Base-by-base conservation (phyloP, 176 grass and related monocot species). In the Bothriochloa decipiens region DNA sequence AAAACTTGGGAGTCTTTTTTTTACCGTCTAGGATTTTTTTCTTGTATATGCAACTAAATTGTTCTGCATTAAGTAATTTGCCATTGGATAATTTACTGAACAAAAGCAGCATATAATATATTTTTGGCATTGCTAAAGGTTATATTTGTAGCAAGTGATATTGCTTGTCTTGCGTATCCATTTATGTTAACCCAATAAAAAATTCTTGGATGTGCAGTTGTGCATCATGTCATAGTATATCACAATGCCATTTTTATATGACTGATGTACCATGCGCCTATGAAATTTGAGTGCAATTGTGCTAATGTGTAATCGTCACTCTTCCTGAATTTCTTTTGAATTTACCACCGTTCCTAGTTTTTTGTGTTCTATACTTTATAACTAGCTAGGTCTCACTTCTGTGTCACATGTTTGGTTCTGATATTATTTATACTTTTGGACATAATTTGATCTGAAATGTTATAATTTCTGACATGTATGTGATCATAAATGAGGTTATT, bases 371-470 rank as follows among this genome's bases (percentile, higher is more conserved):
- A 67, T 63, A 37, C 14, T 62, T 45, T 45, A 23, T 61, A 79
- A 58, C 26, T 80, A 84, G 6, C 18, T 37, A 28, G 64, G 58
- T 22, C 3, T 81, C 27, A 23, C 49, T 58, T 76, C 17, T 65
- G 76, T 49, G 72, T 23, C 55, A 58, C 16, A 69, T 69, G 29
- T 82, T 76, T 57, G 62, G 58, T 69, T 69, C 32, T 27, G 43
- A 70, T 67, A 25, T 61, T 83, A 64, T 83, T 25, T 42, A 25
- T 75, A 29, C 40, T 47, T 77, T 28, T 64, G 61, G 61, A 64
- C 25, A 64, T 64, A 28, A 14, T 64, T 14, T 64, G 61, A 64
- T 28, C 61, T 64, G 28, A 27, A 64, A 15, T 64, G 4, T 26
- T 64, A 64, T 64, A 28, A 6, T 68, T 72, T 72, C 39, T 71